Conservation (phyloP, 177 flowering plant genomes). For the Viscum album region DNA sequence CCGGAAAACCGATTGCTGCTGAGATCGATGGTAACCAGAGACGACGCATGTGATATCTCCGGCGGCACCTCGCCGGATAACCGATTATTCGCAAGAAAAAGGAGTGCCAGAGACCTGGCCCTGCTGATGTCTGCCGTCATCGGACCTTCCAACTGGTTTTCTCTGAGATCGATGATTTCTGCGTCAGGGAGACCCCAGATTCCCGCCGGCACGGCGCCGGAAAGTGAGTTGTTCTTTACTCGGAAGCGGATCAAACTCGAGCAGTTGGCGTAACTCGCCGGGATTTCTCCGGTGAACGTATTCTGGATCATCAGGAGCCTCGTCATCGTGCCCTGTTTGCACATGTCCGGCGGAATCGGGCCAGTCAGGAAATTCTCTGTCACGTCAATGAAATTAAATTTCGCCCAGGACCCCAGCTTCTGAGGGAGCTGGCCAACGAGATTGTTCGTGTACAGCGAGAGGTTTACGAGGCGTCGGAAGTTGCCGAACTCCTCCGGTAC, state of each 20-base stretch:
- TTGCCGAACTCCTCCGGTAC: slow-evolving; percentile 54
- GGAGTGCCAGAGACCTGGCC: slow-evolving; percentile 26
- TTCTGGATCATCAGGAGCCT: slow-evolving; percentile 43
- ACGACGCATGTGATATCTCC: slow-evolving; percentile 32
- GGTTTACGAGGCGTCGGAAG: slow-evolving; percentile 37
- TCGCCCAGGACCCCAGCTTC: slow-evolving; percentile 49
- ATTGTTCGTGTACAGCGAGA: slow-evolving; percentile 40
- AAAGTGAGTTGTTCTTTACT: slow-evolving; percentile 42
- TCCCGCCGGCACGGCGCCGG: slow-evolving; percentile 45
- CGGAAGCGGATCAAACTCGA: slow-evolving; percentile 33
- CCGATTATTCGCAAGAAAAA: slow-evolving; percentile 26
- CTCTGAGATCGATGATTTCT: slow-evolving; percentile 32
- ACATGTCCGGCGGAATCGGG: slow-evolving; percentile 60
- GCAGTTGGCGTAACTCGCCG: slow-evolving; percentile 41
- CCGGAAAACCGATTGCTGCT: slow-evolving; percentile 37
- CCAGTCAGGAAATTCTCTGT: slow-evolving; percentile 51
- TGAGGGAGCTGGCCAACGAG: slow-evolving; percentile 47
- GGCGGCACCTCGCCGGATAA: slow-evolving; percentile 37
- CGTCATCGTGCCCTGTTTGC: slow-evolving; percentile 47
- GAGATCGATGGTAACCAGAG: slow-evolving; percentile 26
- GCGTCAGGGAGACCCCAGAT: slow-evolving; percentile 47
- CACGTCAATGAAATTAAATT: slow-evolving; percentile 47
- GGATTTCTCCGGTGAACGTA: slow-evolving; percentile 44
- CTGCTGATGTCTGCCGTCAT: slow-evolving; percentile 30
- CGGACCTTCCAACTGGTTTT: slow-evolving; percentile 38